phyloP scores from a whole-genome alignment of 352 stramenopile genomes.

The Elongisporangium prolatum region DNA sequence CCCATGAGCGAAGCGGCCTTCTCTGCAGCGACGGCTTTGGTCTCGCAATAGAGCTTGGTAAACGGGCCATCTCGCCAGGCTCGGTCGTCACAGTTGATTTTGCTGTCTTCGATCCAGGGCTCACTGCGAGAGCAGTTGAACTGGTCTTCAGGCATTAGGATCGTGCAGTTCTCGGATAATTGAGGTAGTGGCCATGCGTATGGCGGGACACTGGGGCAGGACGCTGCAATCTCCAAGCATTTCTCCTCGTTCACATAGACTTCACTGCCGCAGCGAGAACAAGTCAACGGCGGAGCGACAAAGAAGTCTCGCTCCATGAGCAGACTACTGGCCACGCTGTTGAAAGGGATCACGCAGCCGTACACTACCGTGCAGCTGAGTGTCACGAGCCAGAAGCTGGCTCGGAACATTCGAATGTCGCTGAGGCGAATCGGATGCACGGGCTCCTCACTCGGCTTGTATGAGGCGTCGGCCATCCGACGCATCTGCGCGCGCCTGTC shows the following conservation, averaged over 20 bases:
- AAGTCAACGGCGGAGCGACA: constrained; percentile 22
- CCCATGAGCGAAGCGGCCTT: constrained; percentile 62
- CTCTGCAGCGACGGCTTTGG: constrained; percentile 31
- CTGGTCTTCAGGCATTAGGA: constrained; percentile 28
- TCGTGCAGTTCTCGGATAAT: constrained; percentile 36
- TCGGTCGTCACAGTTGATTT: constrained; percentile 40
- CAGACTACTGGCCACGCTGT: constrained; percentile 80
- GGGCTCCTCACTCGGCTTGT: neutral
- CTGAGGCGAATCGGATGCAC: constrained; percentile 29
- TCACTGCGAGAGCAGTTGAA: constrained; percentile 16
- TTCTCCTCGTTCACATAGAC: constrained; percentile 23
- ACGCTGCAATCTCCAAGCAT: constrained; percentile 24
- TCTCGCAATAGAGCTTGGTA: constrained; percentile 25
- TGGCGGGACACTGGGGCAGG: constrained; percentile 31
- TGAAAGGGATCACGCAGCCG: constrained; percentile 85
- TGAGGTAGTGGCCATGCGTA: constrained; percentile 36
- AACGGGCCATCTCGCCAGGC: constrained; percentile 34
- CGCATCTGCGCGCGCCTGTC: neutral
- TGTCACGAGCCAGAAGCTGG: constrained; percentile 68
- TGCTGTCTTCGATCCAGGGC: constrained; percentile 32
- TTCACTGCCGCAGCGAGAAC: constrained; percentile 26
- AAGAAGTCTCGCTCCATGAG: constrained; percentile 79
- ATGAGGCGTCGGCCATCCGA: constrained; percentile 2
- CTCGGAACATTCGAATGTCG: constrained; percentile 39
- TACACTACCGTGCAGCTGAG: constrained; percentile 84